Evolutionary conservation across 1,284 basidiomycete species (phyloP).

Genomic region (Cryptococcus amylolentus): DNA sequence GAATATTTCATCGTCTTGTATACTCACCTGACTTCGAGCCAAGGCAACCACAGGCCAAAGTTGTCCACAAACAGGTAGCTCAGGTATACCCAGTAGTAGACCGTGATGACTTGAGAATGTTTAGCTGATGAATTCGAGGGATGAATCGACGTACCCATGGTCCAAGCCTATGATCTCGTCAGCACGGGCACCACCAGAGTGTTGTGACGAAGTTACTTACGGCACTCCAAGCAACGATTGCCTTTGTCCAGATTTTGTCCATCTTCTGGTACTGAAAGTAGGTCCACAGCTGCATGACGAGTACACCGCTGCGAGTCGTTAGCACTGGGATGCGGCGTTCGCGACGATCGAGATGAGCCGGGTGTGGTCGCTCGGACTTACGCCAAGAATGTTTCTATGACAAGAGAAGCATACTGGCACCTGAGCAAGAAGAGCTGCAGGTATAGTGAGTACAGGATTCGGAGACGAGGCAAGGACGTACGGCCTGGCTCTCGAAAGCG

Average conservation of each 20-base stretch:
- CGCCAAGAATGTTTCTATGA: slow-evolving; percentile 15
- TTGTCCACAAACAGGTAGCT: slow-evolving; percentile 27
- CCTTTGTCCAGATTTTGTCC: slow-evolving; percentile 27
- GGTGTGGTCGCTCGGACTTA: neutral
- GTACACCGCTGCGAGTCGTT: slow-evolving; percentile 7
- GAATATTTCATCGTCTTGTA: neutral
- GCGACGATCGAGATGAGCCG: too few relatives aligned
- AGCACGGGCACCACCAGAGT: neutral
- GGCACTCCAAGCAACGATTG: slow-evolving; percentile 13
- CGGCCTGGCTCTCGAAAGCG: slow-evolving; percentile 7
- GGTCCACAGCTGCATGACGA: slow-evolving; percentile 12
- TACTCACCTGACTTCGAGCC: slow-evolving; percentile 19
- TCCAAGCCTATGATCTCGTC: neutral
- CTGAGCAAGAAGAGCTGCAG: neutral
- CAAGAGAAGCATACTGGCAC: slow-evolving; percentile 14
- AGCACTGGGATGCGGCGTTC: neutral
- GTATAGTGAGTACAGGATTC: neutral
- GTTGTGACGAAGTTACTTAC: slow-evolving; percentile 1
- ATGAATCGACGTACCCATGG: too few relatives aligned
- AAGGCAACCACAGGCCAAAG: slow-evolving; percentile 26
- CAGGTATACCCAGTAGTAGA: slow-evolving; percentile 22
- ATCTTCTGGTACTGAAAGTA: slow-evolving; percentile 22
- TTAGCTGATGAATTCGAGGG: slow-evolving; percentile 2
- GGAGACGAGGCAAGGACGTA: slow-evolving; percentile 8
- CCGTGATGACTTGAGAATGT: slow-evolving; percentile 19